Percentiles rank a stretch among this genome's conserved stretches.
Evolutionary conservation across 139 green algal genomes (phyloP).

Genomic region (Protoeuglena noctilucae): DNA sequence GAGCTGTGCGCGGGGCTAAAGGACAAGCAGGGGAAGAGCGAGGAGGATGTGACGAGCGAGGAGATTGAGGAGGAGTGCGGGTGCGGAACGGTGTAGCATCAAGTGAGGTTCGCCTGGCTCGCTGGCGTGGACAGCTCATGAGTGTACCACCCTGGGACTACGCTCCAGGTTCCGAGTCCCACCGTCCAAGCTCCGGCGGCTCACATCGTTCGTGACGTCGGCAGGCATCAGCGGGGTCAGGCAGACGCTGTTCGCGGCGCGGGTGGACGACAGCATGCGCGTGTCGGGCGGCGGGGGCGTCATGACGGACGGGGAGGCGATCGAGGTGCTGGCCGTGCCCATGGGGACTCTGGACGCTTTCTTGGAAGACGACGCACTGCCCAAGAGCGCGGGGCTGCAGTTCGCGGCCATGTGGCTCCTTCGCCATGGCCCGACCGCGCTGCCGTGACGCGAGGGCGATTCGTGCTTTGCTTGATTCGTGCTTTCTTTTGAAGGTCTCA

Average conservation of each 20-base stretch:
- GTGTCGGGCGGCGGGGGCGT: constrained; percentile 29
- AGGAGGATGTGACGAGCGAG: constrained; percentile 29
- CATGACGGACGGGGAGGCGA: constrained; percentile 48
- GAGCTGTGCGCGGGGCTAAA: constrained; percentile 79
- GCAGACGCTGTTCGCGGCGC: constrained; percentile 45
- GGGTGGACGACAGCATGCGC: constrained; percentile 48
- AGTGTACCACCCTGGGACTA: too few species aligned
- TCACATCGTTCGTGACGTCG: constrained; percentile 27
- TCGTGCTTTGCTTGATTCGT: too few species aligned
- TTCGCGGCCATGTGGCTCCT: constrained; percentile 52
- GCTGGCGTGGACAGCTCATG: too few species aligned
- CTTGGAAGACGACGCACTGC: constrained; percentile 28
- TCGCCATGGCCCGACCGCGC: too few species aligned
- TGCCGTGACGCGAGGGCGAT: too few species aligned
- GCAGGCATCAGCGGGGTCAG: constrained; percentile 29
- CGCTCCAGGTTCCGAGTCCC: constrained; percentile 38
- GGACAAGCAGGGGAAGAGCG: constrained; percentile 49
- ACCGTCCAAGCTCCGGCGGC: constrained; percentile 17
- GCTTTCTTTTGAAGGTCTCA: too few species aligned
- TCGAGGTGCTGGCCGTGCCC: constrained; percentile 72
- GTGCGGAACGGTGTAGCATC: constrained; percentile 1
- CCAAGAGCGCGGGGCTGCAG: constrained; percentile 47
- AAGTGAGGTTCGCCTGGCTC: too few species aligned
- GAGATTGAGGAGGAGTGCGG: constrained; percentile 43
- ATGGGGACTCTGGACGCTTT: constrained; percentile 28